Evolutionary conservation across 352 stramenopile genomes (phyloP).

Genomic region (Phytophthora brassicae): DNA sequence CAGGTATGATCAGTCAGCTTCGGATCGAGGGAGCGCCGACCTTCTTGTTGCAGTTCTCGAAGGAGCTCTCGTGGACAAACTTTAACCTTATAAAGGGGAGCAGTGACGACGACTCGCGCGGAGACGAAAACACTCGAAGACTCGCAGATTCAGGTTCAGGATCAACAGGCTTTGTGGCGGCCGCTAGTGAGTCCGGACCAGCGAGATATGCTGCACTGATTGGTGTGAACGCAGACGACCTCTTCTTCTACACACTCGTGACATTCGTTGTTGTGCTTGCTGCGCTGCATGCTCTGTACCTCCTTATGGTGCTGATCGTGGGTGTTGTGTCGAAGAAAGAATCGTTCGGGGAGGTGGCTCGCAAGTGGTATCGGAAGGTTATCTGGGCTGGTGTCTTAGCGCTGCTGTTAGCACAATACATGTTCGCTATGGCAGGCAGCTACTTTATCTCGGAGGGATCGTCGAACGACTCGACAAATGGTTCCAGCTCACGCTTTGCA

Average conservation of each 20-base stretch:
- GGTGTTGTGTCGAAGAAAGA: constrained; percentile 58
- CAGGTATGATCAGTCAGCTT: constrained; percentile 82
- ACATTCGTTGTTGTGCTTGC: constrained; percentile 62
- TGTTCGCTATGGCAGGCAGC: constrained; percentile 82
- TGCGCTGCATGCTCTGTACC: constrained; percentile 58
- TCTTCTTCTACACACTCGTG: constrained; percentile 85
- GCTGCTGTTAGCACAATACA: constrained; percentile 84
- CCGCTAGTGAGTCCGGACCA: constrained; percentile 54
- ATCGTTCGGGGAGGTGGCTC: constrained; percentile 52
- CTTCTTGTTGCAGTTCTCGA: constrained; percentile 83
- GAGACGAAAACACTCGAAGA: constrained; percentile 22
- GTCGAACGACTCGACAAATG: constrained; percentile 32
- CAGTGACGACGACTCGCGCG: constrained; percentile 11
- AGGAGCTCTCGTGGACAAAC: constrained; percentile 85
- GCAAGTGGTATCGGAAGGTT: constrained; percentile 82
- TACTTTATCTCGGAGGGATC: constrained; percentile 61
- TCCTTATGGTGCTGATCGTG: constrained; percentile 59
- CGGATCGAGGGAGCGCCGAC: constrained; percentile 67
- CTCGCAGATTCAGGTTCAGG: constrained; percentile 38
- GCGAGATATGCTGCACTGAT: constrained; percentile 72
- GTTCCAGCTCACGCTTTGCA: constrained; percentile 40
- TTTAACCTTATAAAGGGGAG: constrained; percentile 77
- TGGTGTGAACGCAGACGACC: constrained; percentile 55
- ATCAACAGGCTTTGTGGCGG: constrained; percentile 26
- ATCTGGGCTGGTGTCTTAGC: constrained; percentile 72